phyloP scores from a whole-genome alignment of 1,284 basidiomycete species.

The Testicularia cyperi region DNA sequence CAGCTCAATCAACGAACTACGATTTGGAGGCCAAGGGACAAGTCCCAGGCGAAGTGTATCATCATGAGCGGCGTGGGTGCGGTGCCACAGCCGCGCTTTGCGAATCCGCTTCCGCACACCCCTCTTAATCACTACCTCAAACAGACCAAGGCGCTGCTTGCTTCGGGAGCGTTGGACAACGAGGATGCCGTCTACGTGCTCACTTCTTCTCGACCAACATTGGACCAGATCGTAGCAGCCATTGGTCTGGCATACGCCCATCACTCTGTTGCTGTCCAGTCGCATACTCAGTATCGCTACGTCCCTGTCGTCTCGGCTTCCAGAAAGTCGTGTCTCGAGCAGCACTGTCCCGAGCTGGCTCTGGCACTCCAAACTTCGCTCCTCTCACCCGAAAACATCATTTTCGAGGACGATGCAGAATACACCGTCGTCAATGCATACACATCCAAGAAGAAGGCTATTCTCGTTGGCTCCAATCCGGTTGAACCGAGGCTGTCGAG shows the following conservation, averaged over 20 bases:
- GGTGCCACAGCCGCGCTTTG: constrained; percentile 14
- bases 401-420: constrained; percentile 31
- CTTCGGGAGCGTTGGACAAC: constrained; percentile 27
- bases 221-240: constrained; percentile 28
- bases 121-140: constrained; percentile 33
- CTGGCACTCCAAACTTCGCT: constrained; percentile 28
- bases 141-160: constrained; percentile 25
- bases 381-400: constrained; percentile 15
- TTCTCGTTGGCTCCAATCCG: constrained; percentile 17
- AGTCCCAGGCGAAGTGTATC: too few relatives aligned
- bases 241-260: constrained; percentile 19
- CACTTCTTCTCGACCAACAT: constrained; percentile 9
- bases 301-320: constrained; percentile 18
- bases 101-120: constrained; percentile 25
- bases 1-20: too few relatives aligned
- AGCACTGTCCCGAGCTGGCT: constrained; percentile 6
- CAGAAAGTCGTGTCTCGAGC: constrained; percentile 1
- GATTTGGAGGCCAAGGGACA: too few relatives aligned
- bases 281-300: constrained; percentile 22
- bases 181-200: constrained; percentile 34
- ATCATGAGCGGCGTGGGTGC: too few relatives aligned
- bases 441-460: constrained; percentile 21
- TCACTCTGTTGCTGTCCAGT: constrained; percentile 8
- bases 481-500: constrained; percentile 6
- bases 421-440: constrained; percentile 27